Evolutionary conservation across 495 filamentous ascomycete genomes (phyloP), one percentile per base, ranked within the genome.

Genomic region (Annulohypoxylon stygium): DNA sequence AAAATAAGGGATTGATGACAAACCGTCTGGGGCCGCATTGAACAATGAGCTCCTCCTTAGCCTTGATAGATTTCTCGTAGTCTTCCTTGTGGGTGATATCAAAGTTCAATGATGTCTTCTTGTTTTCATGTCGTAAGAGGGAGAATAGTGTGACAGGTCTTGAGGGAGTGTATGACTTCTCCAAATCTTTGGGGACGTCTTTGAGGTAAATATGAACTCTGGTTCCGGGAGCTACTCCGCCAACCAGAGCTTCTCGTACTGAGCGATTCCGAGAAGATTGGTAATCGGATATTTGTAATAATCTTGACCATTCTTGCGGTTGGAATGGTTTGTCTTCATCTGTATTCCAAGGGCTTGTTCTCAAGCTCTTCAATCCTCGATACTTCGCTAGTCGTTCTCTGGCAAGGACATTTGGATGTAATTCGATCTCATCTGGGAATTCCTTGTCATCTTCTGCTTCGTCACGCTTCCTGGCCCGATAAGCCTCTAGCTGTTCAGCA

Each of bases 361-460:
- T 90, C 64, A 98, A 77, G 77, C 90, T 97, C 85, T 97, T 98
- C 61, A 99, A 81, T 16, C 96, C 96, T 76, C 96, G 83, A 81
- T 97, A 99, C 58, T 92, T 88, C 12, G 91, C 88, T 53, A 98
- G 83, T 3, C 96, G 87, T 81, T 99, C 96, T 47, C 93, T 84
- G 2, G 95, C 96, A 45, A 93, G 85, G 1, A 95, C 93, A 58
- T 95, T 90, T 0, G 97, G 96, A 72, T 91, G 93, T 47, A 99
- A 86, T 79, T 99, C 96, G 74, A 98, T 95, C 80, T 99, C 96
- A 68, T 99, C 96, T 4, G 96, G 96, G 82, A 98, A 99, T 74
- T 98, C 95, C 16, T 91, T 87, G 77, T 99, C 95, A 23, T 98
- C 95, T 61, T 93, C 85, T 20, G 90, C 93, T 73, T 97, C 94